A percentile compares a stretch with the other conserved stretches of the same genome.
These are phyloP conservation scores for Wickerhamomyces canadensis DNA, from an alignment of 805 yeast species.

Conservation along the genomic window DNA sequence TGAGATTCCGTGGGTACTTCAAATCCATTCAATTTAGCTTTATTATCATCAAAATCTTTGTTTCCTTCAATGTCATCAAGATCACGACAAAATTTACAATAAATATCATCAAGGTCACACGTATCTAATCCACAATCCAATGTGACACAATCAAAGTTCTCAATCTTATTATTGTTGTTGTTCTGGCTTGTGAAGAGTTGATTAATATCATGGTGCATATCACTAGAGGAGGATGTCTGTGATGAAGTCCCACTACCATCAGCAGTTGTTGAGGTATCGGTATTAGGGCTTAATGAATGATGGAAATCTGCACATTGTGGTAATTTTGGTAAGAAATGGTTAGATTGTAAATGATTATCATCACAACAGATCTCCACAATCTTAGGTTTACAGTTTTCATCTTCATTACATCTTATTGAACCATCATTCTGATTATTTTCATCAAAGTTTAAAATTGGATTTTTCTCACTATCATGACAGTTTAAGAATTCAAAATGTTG, in stretches of 20 bases:
- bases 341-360: constrained; percentile 21
- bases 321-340: constrained; percentile 6
- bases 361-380: constrained; percentile 38
- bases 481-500: constrained; percentile 38
- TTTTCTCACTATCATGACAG: constrained; percentile 26
- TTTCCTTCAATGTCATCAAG: constrained; percentile 6
- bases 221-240: too few relatives aligned
- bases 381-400: constrained; percentile 31
- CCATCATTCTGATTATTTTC: too few relatives aligned
- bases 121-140: constrained; percentile 24
- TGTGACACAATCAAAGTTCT: constrained; percentile 21
- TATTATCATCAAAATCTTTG: constrained; percentile 5
- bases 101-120: constrained; percentile 28
- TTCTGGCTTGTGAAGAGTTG: too few relatives aligned
- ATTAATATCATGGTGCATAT: too few relatives aligned
- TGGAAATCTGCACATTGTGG: constrained; percentile 10
- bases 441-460: constrained; percentile 1
- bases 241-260: too few relatives aligned
- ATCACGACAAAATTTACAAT: constrained; percentile 27
- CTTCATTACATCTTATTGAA: constrained; percentile 17
- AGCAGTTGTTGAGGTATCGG: constrained; percentile 2
- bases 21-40: too few relatives aligned
- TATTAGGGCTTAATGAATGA: constrained; percentile 3
- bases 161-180: constrained; percentile 4
- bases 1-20: too few relatives aligned